These are phyloP conservation scores for Erysiphe pulchra DNA, from an alignment of 2,329 filamentous ascomycete genomes.

Conservation along the genomic window DNA sequence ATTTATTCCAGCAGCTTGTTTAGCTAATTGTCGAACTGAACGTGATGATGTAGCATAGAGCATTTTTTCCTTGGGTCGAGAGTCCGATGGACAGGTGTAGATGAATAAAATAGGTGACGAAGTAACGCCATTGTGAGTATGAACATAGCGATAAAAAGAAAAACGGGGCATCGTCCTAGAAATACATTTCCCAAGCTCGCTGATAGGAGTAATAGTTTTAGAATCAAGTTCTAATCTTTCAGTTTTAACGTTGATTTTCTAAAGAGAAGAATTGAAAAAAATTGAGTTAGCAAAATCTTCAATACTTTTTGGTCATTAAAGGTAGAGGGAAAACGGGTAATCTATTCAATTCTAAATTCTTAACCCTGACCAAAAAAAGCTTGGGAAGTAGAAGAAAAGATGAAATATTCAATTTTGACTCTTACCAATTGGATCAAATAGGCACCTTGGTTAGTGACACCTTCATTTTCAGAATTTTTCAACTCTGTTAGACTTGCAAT, in stretches of 20 bases:
- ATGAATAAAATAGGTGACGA: slow-evolving; percentile 46
- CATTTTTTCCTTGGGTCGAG: slow-evolving; percentile 62
- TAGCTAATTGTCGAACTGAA: slow-evolving; percentile 35
- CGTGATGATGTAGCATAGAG: slow-evolving; percentile 50
- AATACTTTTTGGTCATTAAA: background rate
- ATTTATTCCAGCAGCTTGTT: slow-evolving; percentile 34
- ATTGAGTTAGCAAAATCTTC: background rate
- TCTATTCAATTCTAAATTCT: slow-evolving; percentile 18
- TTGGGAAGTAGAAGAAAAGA: background rate
- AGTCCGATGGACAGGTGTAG: slow-evolving; percentile 53
- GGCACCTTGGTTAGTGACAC: slow-evolving; percentile 14
- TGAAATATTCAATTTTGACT: slow-evolving; percentile 2
- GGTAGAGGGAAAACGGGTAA: slow-evolving; percentile 20
- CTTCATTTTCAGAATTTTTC: slow-evolving; percentile 24
- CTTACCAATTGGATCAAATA: slow-evolving; percentile 38
- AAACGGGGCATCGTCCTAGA: slow-evolving; percentile 46
- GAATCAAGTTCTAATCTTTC: slow-evolving; percentile 43
- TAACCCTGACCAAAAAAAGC: slow-evolving; percentile 33
- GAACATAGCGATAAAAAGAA: slow-evolving; percentile 46
- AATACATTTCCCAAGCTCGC: slow-evolving; percentile 32
- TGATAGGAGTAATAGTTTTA: slow-evolving; percentile 24
- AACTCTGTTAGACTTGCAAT: slow-evolving; percentile 28
- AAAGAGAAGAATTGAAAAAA: background rate
- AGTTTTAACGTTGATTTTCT: slow-evolving; percentile 47
- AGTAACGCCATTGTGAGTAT: slow-evolving; percentile 26